Evolutionary conservation across 192 early-diverging fungal species (phyloP).

Genomic region (Chytriomyces sp.): DNA sequence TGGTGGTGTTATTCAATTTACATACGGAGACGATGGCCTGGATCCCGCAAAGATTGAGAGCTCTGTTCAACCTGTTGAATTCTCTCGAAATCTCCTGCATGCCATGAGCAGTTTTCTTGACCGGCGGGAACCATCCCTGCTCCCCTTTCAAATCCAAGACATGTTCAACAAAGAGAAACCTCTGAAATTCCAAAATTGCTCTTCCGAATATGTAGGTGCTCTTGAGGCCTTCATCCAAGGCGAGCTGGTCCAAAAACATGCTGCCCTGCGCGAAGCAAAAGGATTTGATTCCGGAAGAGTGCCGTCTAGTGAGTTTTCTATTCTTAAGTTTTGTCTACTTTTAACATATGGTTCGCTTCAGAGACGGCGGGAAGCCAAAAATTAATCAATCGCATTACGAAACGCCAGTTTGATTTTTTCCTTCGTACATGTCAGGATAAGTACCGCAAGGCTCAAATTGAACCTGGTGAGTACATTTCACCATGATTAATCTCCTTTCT

Average conservation of each 20-base stretch:
- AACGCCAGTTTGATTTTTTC: slow-evolving; percentile 71
- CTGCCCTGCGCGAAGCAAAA: slow-evolving; percentile 54
- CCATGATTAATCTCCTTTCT: neutral
- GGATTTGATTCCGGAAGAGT: slow-evolving; percentile 38
- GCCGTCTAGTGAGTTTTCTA: slow-evolving; percentile 9
- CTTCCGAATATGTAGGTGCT: slow-evolving; percentile 63
- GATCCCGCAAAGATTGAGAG: slow-evolving; percentile 95
- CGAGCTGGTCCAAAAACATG: slow-evolving; percentile 52
- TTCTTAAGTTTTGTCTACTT: neutral
- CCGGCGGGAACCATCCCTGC: slow-evolving; percentile 44
- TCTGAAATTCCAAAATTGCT: slow-evolving; percentile 56
- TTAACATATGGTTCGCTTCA: neutral
- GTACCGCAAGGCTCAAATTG: slow-evolving; percentile 87
- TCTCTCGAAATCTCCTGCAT: slow-evolving; percentile 80
- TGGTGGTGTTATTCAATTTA: slow-evolving; percentile 91
- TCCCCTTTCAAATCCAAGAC: slow-evolving; percentile 67
- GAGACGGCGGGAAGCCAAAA: slow-evolving; percentile 13
- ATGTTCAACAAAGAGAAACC: slow-evolving; percentile 51
- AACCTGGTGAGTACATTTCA: slow-evolving; percentile 68
- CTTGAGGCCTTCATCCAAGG: slow-evolving; percentile 61
- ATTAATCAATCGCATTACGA: slow-evolving; percentile 64
- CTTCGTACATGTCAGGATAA: slow-evolving; percentile 78
- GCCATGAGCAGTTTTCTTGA: slow-evolving; percentile 30
- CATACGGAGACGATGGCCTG: slow-evolving; percentile 93
- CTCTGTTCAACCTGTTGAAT: slow-evolving; percentile 84